Evolutionary conservation across 169 alveolate genomes (phyloP), one percentile per base, ranked within the genome.

Genomic region (Amoebophrya sp.): DNA sequence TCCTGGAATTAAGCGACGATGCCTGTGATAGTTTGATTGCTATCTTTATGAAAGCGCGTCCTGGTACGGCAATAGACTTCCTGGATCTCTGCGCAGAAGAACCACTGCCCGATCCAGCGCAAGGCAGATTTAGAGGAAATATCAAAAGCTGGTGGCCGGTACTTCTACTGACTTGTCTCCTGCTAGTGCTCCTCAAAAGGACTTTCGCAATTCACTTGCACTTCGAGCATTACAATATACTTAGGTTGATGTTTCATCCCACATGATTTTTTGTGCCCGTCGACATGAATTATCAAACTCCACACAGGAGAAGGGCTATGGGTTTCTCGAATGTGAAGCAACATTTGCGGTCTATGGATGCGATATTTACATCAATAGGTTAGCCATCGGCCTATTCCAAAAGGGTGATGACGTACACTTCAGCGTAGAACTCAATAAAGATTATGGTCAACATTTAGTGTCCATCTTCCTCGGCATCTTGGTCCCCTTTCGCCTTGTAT

Each of bases 111-210:
- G 83, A 65, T 36, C 83, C 83, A 36, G 83, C 83, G 83, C n/a
- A 36, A 29, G 83, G 83, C 33, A 29, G 83, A 10, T 65, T 65
- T 65, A 29, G 83, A 29, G 83, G 83, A 10, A 26, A 6, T 36
- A 26, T 65, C 26, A 65, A 65, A 65, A 65, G 33, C 33, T 65
- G 83, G 83, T 65, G 83, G 83, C 83, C 83, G 83, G 83, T 65
- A 65, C 83, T 65, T 12, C 2, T 1, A n/a, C n/a, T n/a, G n/a
- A n/a, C n/a, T 53, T 53, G 23, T 53, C 23, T 23, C 76, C 76
- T 14, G 23, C 23, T 53, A 23, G 76, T 53, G 76, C 76, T 14
- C 10, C 76, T 53, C 76, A 53, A 53, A 10, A 10, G 76, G 23
- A 23, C 76, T 10, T 23, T 53, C n/a, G 76, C n/a, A 53, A 23